Conservation (phyloP, 306 rosid genomes). For the Coriaria nepalensis region DNA sequence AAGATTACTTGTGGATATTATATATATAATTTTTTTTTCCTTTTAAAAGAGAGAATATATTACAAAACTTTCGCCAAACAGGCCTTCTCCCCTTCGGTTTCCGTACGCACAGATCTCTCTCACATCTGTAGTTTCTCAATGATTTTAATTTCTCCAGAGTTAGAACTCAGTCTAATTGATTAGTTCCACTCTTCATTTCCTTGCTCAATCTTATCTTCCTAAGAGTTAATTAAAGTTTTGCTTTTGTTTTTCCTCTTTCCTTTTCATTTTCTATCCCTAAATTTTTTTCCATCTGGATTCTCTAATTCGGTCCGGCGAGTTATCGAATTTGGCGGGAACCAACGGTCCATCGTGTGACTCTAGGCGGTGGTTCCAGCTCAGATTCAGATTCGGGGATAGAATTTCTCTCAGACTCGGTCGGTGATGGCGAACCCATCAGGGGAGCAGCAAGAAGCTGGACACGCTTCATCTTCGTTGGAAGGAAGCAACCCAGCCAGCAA, state of each 20-base stretch:
- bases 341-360: slow-evolving; percentile 26
- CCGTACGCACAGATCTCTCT: too few relatives aligned
- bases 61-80: too few relatives aligned
- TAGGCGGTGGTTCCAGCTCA: slow-evolving; percentile 16
- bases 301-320: slow-evolving; percentile 11
- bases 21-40: too few relatives aligned
- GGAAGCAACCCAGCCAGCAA: slow-evolving; percentile 29
- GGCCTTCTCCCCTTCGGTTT: too few relatives aligned
- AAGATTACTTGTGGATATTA: too few relatives aligned
- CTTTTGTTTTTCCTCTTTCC: slow-evolving; percentile 16
- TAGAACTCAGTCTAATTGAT: too few relatives aligned
- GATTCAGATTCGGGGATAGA: slow-evolving; percentile 8
- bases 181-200: background rate
- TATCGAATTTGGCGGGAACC: slow-evolving; percentile 61
- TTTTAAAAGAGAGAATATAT: too few relatives aligned
- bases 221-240: slow-evolving; percentile 24
- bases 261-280: background rate
- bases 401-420: background rate
- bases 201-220: background rate
- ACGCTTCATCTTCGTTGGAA: slow-evolving; percentile 57
- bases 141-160: too few relatives aligned
- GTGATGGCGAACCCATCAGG: slow-evolving; percentile 69
- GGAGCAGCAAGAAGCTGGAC: slow-evolving; percentile 62
- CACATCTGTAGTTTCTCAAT: too few relatives aligned
- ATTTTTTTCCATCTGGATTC: slow-evolving; percentile 5